phyloP scores from a whole-genome alignment of 257 asterid genomes.

The Cruciata laevipes region DNA sequence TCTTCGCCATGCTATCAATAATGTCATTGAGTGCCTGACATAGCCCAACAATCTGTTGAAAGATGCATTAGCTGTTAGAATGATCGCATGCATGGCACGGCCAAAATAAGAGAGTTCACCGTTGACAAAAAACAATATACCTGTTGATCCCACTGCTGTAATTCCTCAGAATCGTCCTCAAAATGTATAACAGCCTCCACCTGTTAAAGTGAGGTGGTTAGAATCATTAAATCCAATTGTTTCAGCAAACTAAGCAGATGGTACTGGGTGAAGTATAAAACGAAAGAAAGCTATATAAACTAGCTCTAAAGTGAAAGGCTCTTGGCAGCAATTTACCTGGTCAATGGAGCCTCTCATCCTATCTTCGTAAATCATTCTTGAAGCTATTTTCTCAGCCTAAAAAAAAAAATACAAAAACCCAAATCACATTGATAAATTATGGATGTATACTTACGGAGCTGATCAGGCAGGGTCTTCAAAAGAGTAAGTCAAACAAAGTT shows the following conservation, averaged over 20 bases:
- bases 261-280: neutral
- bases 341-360: slow-evolving; percentile 98
- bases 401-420: neutral
- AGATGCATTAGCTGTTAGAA: slow-evolving; percentile 12
- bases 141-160: slow-evolving; percentile 99
- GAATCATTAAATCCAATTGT: neutral
- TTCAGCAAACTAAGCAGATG: neutral
- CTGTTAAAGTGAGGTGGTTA: slow-evolving; percentile 29
- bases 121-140: slow-evolving; percentile 25
- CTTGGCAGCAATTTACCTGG: slow-evolving; percentile 47
- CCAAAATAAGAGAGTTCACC: neutral
- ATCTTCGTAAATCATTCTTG: slow-evolving; percentile 93
- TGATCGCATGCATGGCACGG: too few relatives aligned
- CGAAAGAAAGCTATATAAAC: neutral
- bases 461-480: neutral
- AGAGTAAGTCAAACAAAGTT: neutral
- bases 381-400: slow-evolving; percentile 99
- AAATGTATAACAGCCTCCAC: slow-evolving; percentile 95
- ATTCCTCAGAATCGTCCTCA: slow-evolving; percentile 89
- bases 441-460: neutral
- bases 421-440: neutral
- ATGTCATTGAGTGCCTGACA: slow-evolving; percentile 92
- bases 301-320: neutral
- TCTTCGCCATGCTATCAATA: slow-evolving; percentile 94
- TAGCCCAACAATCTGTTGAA: slow-evolving; percentile 72